Percentiles rank a stretch among this genome's conserved stretches.
phyloP scores from a whole-genome alignment of 2,329 filamentous ascomycete genomes.

The Fusarium pininemorale region DNA sequence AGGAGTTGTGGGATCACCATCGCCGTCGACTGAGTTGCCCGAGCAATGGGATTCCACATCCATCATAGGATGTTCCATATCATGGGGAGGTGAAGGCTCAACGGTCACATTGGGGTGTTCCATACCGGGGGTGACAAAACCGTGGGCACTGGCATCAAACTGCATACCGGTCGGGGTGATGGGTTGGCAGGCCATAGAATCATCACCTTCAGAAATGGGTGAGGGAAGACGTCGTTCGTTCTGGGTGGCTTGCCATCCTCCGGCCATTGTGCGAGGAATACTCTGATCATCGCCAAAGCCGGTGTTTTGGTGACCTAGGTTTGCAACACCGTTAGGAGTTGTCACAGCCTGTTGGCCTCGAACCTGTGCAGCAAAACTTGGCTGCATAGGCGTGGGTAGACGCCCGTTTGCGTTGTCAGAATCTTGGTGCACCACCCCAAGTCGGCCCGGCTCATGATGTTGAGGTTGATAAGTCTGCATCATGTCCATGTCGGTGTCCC shows the following conservation, averaged over 20 bases:
- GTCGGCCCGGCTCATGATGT: slow-evolving; percentile 11
- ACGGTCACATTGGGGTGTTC: slow-evolving; percentile 20
- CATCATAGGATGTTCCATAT: slow-evolving; percentile 54
- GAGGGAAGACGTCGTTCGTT: slow-evolving; percentile 65
- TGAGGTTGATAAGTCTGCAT: slow-evolving; percentile 49
- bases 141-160: slow-evolving; percentile 47
- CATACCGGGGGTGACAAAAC: slow-evolving; percentile 44
- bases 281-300: slow-evolving; percentile 53
- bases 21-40: slow-evolving; percentile 40
- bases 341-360: slow-evolving; percentile 60
- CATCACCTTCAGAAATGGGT: slow-evolving; percentile 67
- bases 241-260: slow-evolving; percentile 63
- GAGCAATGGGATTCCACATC: slow-evolving; percentile 45
- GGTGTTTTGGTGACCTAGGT: slow-evolving; percentile 52
- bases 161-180: slow-evolving; percentile 45
- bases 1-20: slow-evolving; percentile 52
- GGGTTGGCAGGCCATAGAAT: slow-evolving; percentile 53
- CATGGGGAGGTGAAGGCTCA: slow-evolving; percentile 45
- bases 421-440: slow-evolving; percentile 24
- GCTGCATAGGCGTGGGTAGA: slow-evolving; percentile 69
- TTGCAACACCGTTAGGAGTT: slow-evolving; percentile 49
- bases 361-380: slow-evolving; percentile 64
- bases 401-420: slow-evolving; percentile 51
- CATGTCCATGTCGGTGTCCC: slow-evolving; percentile 62
- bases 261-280: slow-evolving; percentile 60